A percentile compares a stretch with the other conserved stretches of the same genome.
Conservation (phyloP, 768 basidiomycete genomes). For the Pilatotrama ljubarskyi region DNA sequence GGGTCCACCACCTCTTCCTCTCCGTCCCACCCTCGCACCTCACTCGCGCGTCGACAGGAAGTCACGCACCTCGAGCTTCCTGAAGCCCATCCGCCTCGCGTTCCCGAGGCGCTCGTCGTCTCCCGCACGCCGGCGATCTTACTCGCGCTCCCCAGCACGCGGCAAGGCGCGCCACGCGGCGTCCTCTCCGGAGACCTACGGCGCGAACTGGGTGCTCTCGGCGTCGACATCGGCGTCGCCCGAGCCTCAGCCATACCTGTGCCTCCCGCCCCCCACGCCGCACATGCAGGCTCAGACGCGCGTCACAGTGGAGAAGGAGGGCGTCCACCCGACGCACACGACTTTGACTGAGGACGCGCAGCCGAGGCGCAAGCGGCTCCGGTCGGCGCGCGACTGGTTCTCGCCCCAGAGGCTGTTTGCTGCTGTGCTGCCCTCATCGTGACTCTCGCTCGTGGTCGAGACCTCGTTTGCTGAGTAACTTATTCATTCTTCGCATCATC, state of each 20-base stretch:
- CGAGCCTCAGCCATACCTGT: constrained; percentile 26
- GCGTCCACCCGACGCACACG: constrained; percentile 19
- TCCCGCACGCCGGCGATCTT: constrained; percentile 18
- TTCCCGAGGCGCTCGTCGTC: constrained; percentile 33
- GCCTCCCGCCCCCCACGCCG: constrained; percentile 18
- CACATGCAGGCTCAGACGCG: constrained; percentile 4
- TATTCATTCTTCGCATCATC: constrained; percentile 9
- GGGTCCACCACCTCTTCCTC: constrained; percentile 20
- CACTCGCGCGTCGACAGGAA: constrained; percentile 16
- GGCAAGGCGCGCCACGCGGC: constrained; percentile 19
- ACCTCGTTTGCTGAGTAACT: constrained; percentile 10
- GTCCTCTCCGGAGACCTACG: constrained; percentile 16
- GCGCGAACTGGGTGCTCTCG: constrained; percentile 26
- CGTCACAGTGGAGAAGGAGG: constrained; percentile 18
- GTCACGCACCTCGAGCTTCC: constrained; percentile 32
- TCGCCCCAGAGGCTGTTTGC: constrained; percentile 35
- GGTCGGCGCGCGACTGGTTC: constrained; percentile 39
- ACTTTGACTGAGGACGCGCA: constrained; percentile 27
- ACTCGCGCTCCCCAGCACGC: constrained; percentile 20
- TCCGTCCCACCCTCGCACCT: constrained; percentile 16
- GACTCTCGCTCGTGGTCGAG: constrained; percentile 18
- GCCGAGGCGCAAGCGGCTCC: constrained; percentile 32
- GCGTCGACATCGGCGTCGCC: constrained; percentile 21
- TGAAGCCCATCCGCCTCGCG: constrained; percentile 35
- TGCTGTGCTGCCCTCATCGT: constrained; percentile 30